Percentiles rank a stretch among this genome's conserved stretches.
Evolutionary conservation across 192 early-diverging fungal species (phyloP).

Genomic region (Mortierella hygrophila): DNA sequence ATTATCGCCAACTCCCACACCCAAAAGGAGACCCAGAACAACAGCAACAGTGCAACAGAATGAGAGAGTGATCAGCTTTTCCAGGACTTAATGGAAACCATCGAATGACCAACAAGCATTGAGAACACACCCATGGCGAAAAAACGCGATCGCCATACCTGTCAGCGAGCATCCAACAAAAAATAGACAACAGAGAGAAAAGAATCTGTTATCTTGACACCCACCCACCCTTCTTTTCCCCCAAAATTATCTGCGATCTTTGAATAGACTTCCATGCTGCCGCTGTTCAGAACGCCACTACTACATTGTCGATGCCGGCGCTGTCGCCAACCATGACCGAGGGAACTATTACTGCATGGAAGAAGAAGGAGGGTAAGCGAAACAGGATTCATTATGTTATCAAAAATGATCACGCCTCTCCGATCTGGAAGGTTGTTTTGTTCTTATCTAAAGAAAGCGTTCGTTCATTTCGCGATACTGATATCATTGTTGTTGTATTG

Average conservation of each 20-base stretch:
- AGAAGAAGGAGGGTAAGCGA: conserved; percentile 79
- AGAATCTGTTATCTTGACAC: background rate
- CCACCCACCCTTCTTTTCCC: background rate
- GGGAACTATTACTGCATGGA: conserved; percentile 94
- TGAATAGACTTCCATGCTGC: conserved; percentile 64
- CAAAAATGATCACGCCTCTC: background rate
- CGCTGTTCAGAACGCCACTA: conserved; percentile 60
- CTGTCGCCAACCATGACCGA: conserved; percentile 98
- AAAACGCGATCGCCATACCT: background rate
- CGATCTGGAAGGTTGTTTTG: background rate
- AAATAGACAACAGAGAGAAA: background rate
- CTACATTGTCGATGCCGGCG: conserved; percentile 89
- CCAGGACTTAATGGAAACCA: background rate
- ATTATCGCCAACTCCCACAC: background rate
- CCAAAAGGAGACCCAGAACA: background rate
- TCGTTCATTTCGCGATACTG: background rate
- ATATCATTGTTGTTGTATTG: background rate
- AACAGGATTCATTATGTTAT: background rate
- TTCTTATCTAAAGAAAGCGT: background rate
- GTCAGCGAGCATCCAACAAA: background rate
- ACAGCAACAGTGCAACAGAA: background rate
- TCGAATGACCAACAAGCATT: too few relatives aligned
- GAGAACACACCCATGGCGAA: background rate
- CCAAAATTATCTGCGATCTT: background rate
- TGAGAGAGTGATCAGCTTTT: background rate